A percentile compares a stretch with the other conserved stretches of the same genome.
Evolutionary conservation across 2,329 filamentous ascomycete species (phyloP).

Genomic region (Ambrosiella beaveri): DNA sequence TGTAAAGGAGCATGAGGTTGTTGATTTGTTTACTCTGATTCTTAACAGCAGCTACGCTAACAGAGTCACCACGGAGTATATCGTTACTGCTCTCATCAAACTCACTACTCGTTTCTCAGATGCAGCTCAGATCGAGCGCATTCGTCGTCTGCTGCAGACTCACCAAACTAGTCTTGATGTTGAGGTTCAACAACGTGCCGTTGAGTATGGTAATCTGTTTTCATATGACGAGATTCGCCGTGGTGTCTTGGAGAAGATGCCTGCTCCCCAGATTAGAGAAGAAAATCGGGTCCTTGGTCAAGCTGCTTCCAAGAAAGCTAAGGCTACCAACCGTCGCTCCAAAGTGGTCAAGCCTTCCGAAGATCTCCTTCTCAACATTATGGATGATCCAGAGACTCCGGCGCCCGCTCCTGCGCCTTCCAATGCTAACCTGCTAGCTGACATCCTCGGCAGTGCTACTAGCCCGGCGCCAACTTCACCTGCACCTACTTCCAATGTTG

Average conservation of each 20-base stretch:
- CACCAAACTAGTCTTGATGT: constrained; percentile 81
- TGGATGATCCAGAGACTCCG: constrained; percentile 39
- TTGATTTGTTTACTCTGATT: constrained; percentile 84
- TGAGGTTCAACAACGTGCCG: constrained; percentile 87
- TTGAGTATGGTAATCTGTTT: constrained; percentile 94
- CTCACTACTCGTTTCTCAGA: constrained; percentile 77
- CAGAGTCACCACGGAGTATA: constrained; percentile 86
- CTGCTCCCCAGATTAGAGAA: constrained; percentile 88
- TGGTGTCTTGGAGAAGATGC: constrained; percentile 95
- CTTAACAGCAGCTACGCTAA: constrained; percentile 88
- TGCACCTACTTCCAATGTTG: constrained; percentile 38
- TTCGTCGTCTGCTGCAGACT: constrained; percentile 58
- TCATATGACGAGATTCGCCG: constrained; percentile 69
- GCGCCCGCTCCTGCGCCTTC: constrained; percentile 35
- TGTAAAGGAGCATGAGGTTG: constrained; percentile 74
- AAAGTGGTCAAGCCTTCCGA: constrained; percentile 71
- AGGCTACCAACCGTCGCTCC: constrained; percentile 54
- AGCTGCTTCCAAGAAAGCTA: constrained; percentile 46
- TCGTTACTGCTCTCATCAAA: constrained; percentile 88
- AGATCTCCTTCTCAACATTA: constrained; percentile 81
- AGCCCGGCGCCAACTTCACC: constrained; percentile 24
- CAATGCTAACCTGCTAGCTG: constrained; percentile 74
- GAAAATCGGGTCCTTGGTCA: constrained; percentile 81
- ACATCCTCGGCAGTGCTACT: constrained; percentile 69
- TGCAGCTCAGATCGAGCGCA: constrained; percentile 66